A percentile compares a stretch with the other conserved stretches of the same genome.
Evolutionary conservation across 306 rosid species (phyloP).

Genomic region (Acacia acuminata): DNA sequence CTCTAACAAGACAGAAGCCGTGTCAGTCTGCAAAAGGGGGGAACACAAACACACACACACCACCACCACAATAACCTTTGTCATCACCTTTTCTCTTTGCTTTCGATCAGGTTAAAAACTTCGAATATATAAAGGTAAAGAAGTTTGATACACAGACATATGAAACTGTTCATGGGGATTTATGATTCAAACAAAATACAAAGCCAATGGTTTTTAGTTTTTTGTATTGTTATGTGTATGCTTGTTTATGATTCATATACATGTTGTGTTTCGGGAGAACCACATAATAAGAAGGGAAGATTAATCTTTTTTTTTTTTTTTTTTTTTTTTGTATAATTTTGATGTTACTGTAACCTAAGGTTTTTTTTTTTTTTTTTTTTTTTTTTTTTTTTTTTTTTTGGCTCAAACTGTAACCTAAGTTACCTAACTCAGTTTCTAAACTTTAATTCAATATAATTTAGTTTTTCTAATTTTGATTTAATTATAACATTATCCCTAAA

Average conservation of each 20-base stretch:
- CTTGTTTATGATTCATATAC: neutral
- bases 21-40: constrained; percentile 96
- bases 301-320: too few species aligned
- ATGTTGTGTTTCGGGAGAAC: neutral
- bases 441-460: too few species aligned
- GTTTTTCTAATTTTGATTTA: too few species aligned
- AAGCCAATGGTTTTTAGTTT: neutral
- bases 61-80: constrained; percentile 29
- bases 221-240: neutral
- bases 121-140: constrained; percentile 1
- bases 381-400: too few species aligned
- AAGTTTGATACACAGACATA: constrained; percentile 7
- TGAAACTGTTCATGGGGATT: neutral
- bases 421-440: too few species aligned
- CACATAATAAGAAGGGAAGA: neutral
- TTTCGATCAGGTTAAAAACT: constrained; percentile 32
- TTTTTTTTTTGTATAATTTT: too few species aligned
- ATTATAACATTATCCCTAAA: rapidly evolving
- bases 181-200: neutral
- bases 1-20: constrained; percentile 90
- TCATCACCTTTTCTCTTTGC: constrained; percentile 43
- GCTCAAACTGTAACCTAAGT: too few species aligned
- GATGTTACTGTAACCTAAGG: too few species aligned
- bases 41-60: constrained; percentile 20
- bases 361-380: too few species aligned